Conservation (phyloP, 2,329 filamentous ascomycete genomes). For the Talaromyces sp. region DNA sequence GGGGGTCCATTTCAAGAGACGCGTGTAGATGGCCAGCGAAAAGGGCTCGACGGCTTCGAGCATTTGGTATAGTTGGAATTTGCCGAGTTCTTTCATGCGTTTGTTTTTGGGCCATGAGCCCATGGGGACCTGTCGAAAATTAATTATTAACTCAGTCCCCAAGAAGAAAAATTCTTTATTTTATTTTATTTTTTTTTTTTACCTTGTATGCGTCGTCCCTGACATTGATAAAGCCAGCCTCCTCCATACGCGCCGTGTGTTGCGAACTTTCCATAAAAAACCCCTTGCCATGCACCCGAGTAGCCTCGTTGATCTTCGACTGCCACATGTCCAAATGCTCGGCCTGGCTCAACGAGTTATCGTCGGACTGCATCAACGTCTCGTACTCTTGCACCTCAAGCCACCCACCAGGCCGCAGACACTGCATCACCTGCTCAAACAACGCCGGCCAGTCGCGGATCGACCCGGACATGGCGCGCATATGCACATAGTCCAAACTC, state of each 20-base stretch:
- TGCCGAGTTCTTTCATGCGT: conserved; percentile 44
- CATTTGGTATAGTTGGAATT: conserved; percentile 14
- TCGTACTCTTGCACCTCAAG: conserved; percentile 41
- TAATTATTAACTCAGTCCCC: background rate
- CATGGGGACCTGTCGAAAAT: conserved; percentile 36
- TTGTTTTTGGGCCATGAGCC: conserved; percentile 45
- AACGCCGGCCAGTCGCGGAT: conserved; percentile 28
- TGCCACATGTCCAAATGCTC: conserved; percentile 16
- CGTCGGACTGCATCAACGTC: conserved; percentile 36
- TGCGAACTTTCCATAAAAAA: conserved; percentile 25
- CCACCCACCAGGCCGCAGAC: conserved; percentile 41
- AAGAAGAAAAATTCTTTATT: background rate
- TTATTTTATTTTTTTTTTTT: too few species aligned
- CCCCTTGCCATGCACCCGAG: conserved; percentile 27
- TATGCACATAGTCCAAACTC: conserved; percentile 38
- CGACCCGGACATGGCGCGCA: conserved; percentile 34
- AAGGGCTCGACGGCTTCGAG: conserved; percentile 18
- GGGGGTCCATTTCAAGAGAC: conserved; percentile 19
- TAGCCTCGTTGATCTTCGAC: conserved; percentile 23
- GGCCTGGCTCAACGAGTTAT: conserved; percentile 29
- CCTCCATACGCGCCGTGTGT: conserved; percentile 36
- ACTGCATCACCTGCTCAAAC: conserved; percentile 32
- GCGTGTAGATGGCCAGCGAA: conserved; percentile 21
- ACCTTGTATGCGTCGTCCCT: conserved; percentile 37
- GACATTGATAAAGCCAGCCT: conserved; percentile 48